Base-by-base conservation (phyloP, 495 filamentous ascomycete genomes). In the Cenococcum geophilum region DNA sequence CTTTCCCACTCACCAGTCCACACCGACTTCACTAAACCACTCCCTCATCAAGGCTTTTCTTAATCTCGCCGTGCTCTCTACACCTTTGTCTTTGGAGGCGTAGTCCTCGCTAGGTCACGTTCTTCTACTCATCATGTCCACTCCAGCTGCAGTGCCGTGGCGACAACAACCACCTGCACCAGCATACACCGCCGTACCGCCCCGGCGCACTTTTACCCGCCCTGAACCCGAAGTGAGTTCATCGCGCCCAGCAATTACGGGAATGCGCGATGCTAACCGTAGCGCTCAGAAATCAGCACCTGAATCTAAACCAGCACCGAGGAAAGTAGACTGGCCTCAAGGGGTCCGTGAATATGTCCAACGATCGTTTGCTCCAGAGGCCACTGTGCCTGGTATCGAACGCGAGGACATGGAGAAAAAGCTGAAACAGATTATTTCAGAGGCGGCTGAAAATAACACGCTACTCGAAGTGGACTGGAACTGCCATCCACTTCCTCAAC, bases 341-440 rank as follows among this genome's bases (percentile, higher is more conserved):
- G 79, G 82, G 4, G 88, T 97, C 47, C 88, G 90, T 50, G 71
- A 77, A 52, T 97, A 95, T 68, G 91, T 95, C 14, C 86, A 89
- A 68, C 83, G 91, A 55, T 85, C 88, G 20, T 95, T 97, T 72
- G 86, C 85, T 10, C 79, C 83, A 6, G 83, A 84, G 47, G 86
- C 90, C 66, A 75, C 81, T 20, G 78, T 89, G 56, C 62, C 80
- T n/a, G 82, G 82, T 53, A 83, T 96, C 23, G 71, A 73, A 52
- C 78, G 77, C 58, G 65, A 77, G 40, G 89, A 93, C 34, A 89
- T 96, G 80, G 86, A 96, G 70, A 76, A 77, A 57, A 95, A 91
- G 67, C 76, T 97, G 55, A 96, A 92, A 75, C 72, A 86, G 22
- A 84, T 90, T 67, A 97, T 99, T 67, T 87, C 86, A 53, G 77